Evolutionary conservation across 129 eudicot genomes (phyloP).

Genomic region (Lonicera japonica): DNA sequence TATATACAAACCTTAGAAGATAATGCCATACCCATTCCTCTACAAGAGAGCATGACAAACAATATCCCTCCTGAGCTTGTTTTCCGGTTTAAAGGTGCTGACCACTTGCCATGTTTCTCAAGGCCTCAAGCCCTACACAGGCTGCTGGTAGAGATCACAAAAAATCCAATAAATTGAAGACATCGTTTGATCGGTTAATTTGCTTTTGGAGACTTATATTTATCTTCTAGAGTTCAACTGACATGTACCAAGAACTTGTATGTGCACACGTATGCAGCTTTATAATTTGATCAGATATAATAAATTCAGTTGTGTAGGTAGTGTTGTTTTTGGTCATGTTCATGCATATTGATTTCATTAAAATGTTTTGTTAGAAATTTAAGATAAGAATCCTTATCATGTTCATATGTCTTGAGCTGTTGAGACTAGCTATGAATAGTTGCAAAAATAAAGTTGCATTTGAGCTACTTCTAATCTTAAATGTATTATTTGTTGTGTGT

Average conservation of each 20-base stretch:
- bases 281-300: not conserved
- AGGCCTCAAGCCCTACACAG: slow-evolving; percentile 88
- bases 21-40: slow-evolving; percentile 59
- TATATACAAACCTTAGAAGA: slow-evolving; percentile 82
- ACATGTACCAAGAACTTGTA: slow-evolving; percentile 1
- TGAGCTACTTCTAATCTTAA: not conserved
- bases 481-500: not conserved
- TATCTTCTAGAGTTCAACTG: not conserved
- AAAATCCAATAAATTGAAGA: slow-evolving; percentile 28
- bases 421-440: not conserved
- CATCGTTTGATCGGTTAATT: no score
- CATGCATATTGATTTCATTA: slow-evolving; percentile 10
- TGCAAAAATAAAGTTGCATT: no score
- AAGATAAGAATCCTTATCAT: not conserved
- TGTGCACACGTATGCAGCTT: not conserved
- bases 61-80: slow-evolving; percentile 72
- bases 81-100: slow-evolving; percentile 79
- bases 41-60: slow-evolving; percentile 66
- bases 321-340: slow-evolving; percentile 8
- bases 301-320: not conserved
- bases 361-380: slow-evolving; percentile 2
- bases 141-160: slow-evolving; percentile 71
- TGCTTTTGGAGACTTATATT: no score
- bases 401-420: slow-evolving; percentile 3
- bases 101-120: slow-evolving; percentile 95